Percentiles rank a stretch among this genome's conserved stretches.
Evolutionary conservation across 176 grass and related monocot genomes (phyloP).

Genomic region (Phragmites australis): DNA sequence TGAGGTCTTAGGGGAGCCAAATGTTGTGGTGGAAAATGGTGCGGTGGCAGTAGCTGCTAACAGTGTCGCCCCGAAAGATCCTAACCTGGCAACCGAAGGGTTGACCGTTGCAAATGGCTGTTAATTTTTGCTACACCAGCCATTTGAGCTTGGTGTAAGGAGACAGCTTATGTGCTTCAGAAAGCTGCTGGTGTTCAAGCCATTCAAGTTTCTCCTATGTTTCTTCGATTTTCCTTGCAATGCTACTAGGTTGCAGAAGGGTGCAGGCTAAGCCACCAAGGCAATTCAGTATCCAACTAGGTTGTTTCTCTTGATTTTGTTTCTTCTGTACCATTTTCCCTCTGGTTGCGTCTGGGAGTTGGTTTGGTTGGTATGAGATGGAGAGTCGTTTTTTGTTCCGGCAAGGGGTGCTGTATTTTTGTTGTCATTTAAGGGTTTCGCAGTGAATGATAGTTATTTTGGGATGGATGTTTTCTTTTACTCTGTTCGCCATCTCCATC

Average conservation of each 20-base stretch:
- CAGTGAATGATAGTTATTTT: conserved; percentile 22
- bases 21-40: conserved; percentile 40
- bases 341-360: not conserved
- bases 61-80: conserved; percentile 45
- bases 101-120: conserved; percentile 43
- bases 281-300: conserved; percentile 20
- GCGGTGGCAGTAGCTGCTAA: conserved; percentile 10
- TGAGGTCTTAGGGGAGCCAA: conserved; percentile 33
- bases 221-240: not conserved
- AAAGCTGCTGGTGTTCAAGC: conserved; percentile 23
- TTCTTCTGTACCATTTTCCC: conserved; percentile 19
- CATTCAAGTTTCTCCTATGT: not conserved
- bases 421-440: conserved; percentile 18
- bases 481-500: not conserved
- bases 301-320: not conserved
- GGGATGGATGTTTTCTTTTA: not conserved
- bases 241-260: conserved; percentile 40
- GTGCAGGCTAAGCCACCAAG: conserved; percentile 22
- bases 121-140: conserved; percentile 37
- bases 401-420: not conserved
- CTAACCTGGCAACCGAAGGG: conserved; percentile 36
- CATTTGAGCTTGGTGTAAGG: conserved; percentile 21
- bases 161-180: not conserved
- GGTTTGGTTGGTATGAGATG: conserved; percentile 26
- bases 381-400: conserved; percentile 13